Evolutionary conservation across 2,329 filamentous ascomycete species (phyloP).

Genomic region (Albifimbria verrucaria): DNA sequence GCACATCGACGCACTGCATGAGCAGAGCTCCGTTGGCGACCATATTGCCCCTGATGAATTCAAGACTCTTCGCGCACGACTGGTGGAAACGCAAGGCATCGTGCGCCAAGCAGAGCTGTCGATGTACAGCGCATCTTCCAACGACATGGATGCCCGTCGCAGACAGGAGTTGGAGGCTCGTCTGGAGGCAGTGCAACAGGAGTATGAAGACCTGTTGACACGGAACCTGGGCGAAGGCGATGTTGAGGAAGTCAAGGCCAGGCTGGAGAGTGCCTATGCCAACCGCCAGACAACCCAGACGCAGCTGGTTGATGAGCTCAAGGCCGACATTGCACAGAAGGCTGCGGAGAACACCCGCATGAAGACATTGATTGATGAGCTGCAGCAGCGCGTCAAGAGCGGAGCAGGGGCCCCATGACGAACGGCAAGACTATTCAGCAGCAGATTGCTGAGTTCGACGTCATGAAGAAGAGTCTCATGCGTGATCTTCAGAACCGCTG

Average conservation of each 20-base stretch:
- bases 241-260: conserved; percentile 77
- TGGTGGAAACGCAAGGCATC: conserved; percentile 88
- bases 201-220: conserved; percentile 80
- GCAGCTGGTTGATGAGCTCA: conserved; percentile 73
- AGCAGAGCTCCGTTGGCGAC: conserved; percentile 74
- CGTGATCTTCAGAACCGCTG: conserved; percentile 97
- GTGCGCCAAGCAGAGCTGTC: conserved; percentile 90
- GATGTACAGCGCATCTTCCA: conserved; percentile 66
- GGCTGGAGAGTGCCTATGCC: conserved; percentile 72
- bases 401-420: conserved; percentile 57
- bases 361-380: conserved; percentile 74
- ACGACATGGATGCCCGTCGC: conserved; percentile 63
- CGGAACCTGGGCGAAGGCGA: conserved; percentile 76
- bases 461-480: conserved; percentile 99
- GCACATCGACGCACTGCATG: conserved; percentile 74
- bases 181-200: conserved; percentile 69
- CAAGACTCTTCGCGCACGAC: conserved; percentile 68
- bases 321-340: conserved; percentile 71
- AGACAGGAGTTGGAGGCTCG: conserved; percentile 74
- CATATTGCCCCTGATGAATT: conserved; percentile 79
- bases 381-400: conserved; percentile 70
- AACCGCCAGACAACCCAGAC: conserved; percentile 71
- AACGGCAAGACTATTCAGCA: conserved; percentile 93
- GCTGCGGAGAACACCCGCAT: conserved; percentile 79
- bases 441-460: conserved; percentile 97